Base-by-base conservation (phyloP, 2,329 filamentous ascomycete genomes). In the Didymella keratinophila region DNA sequence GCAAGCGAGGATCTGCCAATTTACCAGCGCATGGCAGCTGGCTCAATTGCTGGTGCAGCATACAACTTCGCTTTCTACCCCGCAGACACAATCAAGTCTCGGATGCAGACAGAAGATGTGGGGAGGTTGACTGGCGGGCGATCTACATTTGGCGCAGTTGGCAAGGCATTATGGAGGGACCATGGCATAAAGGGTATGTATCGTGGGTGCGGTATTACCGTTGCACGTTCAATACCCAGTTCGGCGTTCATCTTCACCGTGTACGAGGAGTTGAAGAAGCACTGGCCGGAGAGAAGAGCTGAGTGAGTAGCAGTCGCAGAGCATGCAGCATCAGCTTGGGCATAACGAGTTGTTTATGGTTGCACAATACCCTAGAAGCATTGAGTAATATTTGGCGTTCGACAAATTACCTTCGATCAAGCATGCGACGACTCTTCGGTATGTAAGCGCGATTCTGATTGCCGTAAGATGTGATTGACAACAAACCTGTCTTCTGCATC, bases 61-160 rank as follows among this genome's bases (percentile, higher is more conserved):
- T 99, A 99, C 80, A 99, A 99, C 76, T 98, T 98, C 74, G 80
- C 96, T 21, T 97, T 98, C 82, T 99, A 95, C 76, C 95, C 95
- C 0, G 95, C 95, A 48, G 95, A 99, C 76, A 99, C 95, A 0
- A 90, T 99, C 81, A 99, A 99, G 80, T 96, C 91, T 18, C 88
- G 94, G 46, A 97, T 99, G 89, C 95, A 99, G 79, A 99, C 95
- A 0, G 85, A 90, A 52, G 89, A 93, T 5, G 81, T 92, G 42
- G 85, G 84, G 30, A 80, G 78, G 12, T 67, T 82, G 9, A 78
- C 81, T 21, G 81, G 80, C 2, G 78, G 80, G 54, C 84, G 84
- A 52, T 85, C 84, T 41, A 89, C 87, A 0, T 98, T 99, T 71
- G 85, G 83, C 79, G 81, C 84, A 36, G 92, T 96, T 59, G 87